phyloP scores from a whole-genome alignment of 176 grass and related monocot species.

The Carex pumila region DNA sequence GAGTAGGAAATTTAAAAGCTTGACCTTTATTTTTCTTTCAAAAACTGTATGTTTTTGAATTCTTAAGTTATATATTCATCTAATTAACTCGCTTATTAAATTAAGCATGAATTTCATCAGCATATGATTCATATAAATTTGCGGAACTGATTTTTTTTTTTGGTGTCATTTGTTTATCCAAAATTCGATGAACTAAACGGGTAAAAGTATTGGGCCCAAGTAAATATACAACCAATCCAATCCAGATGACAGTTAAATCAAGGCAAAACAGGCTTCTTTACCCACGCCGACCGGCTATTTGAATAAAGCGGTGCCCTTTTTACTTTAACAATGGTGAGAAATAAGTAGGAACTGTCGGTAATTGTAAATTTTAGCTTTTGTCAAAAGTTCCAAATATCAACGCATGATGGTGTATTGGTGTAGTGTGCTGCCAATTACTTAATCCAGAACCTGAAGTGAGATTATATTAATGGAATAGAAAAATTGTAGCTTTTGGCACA shows the following conservation, averaged over 20 bases:
- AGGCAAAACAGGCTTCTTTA: slow-evolving; percentile 21
- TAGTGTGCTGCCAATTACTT: not conserved
- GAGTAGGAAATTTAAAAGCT: too few relatives aligned
- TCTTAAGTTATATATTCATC: too few relatives aligned
- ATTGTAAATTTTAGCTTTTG: slow-evolving; percentile 14
- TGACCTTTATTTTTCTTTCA: too few relatives aligned
- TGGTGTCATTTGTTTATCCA: not conserved
- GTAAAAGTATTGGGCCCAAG: not conserved
- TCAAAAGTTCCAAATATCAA: slow-evolving; percentile 1
- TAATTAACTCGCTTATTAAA: too few relatives aligned
- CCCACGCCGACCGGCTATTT: slow-evolving; percentile 13
- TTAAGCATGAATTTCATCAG: too few relatives aligned
- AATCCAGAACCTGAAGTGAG: not conserved
- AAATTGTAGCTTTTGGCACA: not conserved
- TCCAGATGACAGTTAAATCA: slow-evolving; percentile 18
- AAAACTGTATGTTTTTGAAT: too few relatives aligned
- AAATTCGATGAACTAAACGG: not conserved
- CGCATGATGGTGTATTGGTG: too few relatives aligned
- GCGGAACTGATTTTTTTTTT: not conserved
- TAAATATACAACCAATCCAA: not conserved
- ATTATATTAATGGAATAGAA: not conserved
- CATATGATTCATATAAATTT: not conserved
- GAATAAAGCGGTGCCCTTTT: slow-evolving; percentile 17
- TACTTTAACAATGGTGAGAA: not conserved
- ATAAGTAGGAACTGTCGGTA: not conserved